phyloP scores from a whole-genome alignment of 2,329 filamentous ascomycete genomes.

The Aspergillus spinulosporus region DNA sequence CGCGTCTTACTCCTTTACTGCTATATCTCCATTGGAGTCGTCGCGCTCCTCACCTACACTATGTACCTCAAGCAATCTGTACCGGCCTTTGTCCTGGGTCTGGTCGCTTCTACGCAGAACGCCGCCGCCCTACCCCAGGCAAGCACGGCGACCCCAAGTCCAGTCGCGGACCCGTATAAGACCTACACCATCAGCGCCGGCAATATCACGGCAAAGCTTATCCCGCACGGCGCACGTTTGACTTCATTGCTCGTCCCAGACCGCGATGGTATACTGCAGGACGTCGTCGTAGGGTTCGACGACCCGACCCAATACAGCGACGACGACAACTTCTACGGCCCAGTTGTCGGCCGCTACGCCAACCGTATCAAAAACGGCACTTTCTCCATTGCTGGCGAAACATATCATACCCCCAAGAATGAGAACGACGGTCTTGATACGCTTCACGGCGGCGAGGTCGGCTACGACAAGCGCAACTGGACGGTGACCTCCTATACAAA shows the following conservation, averaged over 20 bases:
- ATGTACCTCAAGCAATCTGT: conserved; percentile 41
- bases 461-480: conserved; percentile 53
- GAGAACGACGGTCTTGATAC: conserved; percentile 54
- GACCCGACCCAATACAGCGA: conserved; percentile 47
- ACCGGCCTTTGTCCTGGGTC: conserved; percentile 34
- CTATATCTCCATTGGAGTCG: conserved; percentile 32
- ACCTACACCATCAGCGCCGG: conserved; percentile 48
- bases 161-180: conserved; percentile 37
- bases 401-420: conserved; percentile 52
- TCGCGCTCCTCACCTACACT: conserved; percentile 30
- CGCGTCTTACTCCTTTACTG: conserved; percentile 32
- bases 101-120: conserved; percentile 31
- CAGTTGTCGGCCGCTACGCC: conserved; percentile 54
- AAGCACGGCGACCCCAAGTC: neutral
- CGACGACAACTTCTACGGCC: conserved; percentile 51
- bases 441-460: conserved; percentile 52
- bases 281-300: conserved; percentile 55
- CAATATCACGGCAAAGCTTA: conserved; percentile 51
- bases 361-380: conserved; percentile 60
- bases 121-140: conserved; percentile 13
- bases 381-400: conserved; percentile 51
- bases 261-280: conserved; percentile 50
- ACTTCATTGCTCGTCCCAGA: conserved; percentile 53
- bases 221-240: conserved; percentile 51
- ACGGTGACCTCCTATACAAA: conserved; percentile 46